Conservation (phyloP, 1,284 basidiomycete genomes). For the Ceratobasidium sp. region DNA sequence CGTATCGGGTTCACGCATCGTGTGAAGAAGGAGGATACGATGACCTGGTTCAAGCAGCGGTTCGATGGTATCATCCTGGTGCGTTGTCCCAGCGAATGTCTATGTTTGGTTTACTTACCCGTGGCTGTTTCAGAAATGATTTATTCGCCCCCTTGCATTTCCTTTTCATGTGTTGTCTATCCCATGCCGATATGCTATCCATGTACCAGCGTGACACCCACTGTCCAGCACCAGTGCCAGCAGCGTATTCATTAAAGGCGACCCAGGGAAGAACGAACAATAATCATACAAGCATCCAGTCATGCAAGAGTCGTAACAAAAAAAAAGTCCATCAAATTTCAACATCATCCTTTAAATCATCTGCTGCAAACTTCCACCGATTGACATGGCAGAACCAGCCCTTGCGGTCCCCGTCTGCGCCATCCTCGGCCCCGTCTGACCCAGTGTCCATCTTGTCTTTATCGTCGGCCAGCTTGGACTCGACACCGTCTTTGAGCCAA, state of each 20-base stretch:
- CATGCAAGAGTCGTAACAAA: constrained; percentile 28
- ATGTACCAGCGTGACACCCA: constrained; percentile 38
- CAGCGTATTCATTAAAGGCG: constrained; percentile 18
- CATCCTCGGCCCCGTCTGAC: constrained; percentile 14
- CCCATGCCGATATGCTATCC: constrained; percentile 44
- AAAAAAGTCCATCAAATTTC: constrained; percentile 16
- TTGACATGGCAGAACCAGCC: constrained; percentile 43
- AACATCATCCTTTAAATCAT: constrained; percentile 19
- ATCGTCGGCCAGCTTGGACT: constrained; percentile 7
- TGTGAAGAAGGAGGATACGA: constrained; percentile 92
- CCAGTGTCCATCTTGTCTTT: constrained; percentile 32
- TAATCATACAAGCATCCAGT: constrained; percentile 44
- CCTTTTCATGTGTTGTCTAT: constrained; percentile 30
- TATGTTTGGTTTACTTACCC: neutral
- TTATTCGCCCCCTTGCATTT: constrained; percentile 22
- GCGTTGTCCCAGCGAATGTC: constrained; percentile 55
- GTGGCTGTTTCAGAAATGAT: constrained; percentile 30
- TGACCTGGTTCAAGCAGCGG: constrained; percentile 98
- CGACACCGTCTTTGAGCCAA: constrained; percentile 36
- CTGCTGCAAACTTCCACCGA: constrained; percentile 37
- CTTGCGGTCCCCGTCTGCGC: constrained; percentile 22
- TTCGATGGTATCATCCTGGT: constrained; percentile 97
- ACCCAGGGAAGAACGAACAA: constrained; percentile 1
- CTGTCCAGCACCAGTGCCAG: constrained; percentile 1
- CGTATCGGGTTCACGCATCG: constrained; percentile 90